These are phyloP conservation scores for Cerrena zonata DNA, from an alignment of 1,284 basidiomycete species.

Conservation along the genomic window DNA sequence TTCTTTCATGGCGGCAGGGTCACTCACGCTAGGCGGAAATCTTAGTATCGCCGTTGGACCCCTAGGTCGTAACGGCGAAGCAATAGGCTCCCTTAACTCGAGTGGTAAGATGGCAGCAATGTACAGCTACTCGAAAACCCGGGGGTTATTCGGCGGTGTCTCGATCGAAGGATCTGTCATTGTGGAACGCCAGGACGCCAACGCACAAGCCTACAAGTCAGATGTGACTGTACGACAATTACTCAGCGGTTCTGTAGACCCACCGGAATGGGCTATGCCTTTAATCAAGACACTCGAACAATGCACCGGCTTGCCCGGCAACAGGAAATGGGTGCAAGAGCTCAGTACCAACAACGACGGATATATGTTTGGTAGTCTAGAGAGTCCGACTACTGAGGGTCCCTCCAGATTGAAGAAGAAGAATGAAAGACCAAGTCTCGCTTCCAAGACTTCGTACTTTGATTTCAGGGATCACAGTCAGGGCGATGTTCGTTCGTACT, in stretches of 20 bases:
- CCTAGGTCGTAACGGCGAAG: conserved; percentile 91
- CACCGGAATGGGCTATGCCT: conserved; percentile 71
- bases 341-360: conserved; percentile 26
- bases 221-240: conserved; percentile 74
- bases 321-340: conserved; percentile 64
- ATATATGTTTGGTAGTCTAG: conserved; percentile 56
- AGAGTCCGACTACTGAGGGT: conserved; percentile 23
- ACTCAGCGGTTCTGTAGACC: conserved; percentile 69
- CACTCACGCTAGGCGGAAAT: conserved; percentile 88
- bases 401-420: conserved; percentile 33
- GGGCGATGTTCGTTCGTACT: conserved; percentile 9
- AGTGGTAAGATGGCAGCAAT: conserved; percentile 90
- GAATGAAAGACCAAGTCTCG: conserved; percentile 33
- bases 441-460: conserved; percentile 52
- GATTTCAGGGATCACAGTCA: conserved; percentile 30
- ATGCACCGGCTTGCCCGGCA: conserved; percentile 67
- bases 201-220: conserved; percentile 71
- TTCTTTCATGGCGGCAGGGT: conserved; percentile 94
- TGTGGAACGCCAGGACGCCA: conserved; percentile 89
- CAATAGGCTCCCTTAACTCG: conserved; percentile 78
- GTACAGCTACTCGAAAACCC: conserved; percentile 94
- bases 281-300: conserved; percentile 71
- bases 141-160: conserved; percentile 81
- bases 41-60: conserved; percentile 90
- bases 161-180: conserved; percentile 93